phyloP scores from a whole-genome alignment of 176 grass and related monocot genomes.

The Themeda triandra region DNA sequence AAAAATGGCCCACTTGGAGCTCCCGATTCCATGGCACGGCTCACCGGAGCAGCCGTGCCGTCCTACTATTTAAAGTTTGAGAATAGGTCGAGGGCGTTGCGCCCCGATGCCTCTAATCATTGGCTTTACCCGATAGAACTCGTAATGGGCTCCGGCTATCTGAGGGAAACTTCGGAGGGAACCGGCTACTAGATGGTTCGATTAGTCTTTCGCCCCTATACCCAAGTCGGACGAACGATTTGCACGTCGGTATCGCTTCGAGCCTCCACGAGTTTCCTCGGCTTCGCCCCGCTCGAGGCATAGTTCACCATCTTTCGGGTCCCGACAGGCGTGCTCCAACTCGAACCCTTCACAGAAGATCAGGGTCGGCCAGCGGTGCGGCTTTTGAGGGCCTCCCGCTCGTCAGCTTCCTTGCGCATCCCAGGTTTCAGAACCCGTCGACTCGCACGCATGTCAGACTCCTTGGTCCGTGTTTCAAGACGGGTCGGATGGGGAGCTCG shows the following conservation, averaged over 20 bases:
- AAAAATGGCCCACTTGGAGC: conserved; percentile 80
- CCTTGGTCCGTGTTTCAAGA: conserved; percentile 85
- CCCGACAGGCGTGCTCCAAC: conserved; percentile 68
- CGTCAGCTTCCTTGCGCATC: no score
- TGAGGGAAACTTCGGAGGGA: conserved; percentile 67
- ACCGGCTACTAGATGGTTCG: conserved; percentile 54
- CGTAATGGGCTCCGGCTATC: conserved; percentile 53
- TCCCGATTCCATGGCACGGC: conserved; percentile 30
- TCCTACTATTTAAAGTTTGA: conserved; percentile 54
- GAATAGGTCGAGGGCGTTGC: conserved; percentile 54
- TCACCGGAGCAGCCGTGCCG: conserved; percentile 18
- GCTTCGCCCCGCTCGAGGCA: conserved; percentile 70
- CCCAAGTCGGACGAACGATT: conserved; percentile 26
- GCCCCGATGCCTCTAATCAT: conserved; percentile 79
- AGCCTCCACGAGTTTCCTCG: conserved; percentile 76
- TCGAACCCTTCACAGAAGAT: conserved; percentile 73
- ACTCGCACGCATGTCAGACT: conserved; percentile 68
- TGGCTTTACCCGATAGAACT: conserved; percentile 49
- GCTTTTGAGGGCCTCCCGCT: no score
- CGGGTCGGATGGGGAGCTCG: conserved; percentile 60
- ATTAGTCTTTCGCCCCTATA: conserved; percentile 46
- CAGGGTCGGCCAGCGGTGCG: conserved; percentile 45
- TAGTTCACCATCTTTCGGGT: conserved; percentile 79
- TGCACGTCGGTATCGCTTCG: conserved; percentile 56
- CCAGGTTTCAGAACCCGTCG: no score